Percentiles rank a stretch among this genome's conserved stretches.
These are phyloP conservation scores for Beauveria rudraprayagi DNA, from an alignment of 2,329 filamentous ascomycete species.

Conservation along the genomic window DNA sequence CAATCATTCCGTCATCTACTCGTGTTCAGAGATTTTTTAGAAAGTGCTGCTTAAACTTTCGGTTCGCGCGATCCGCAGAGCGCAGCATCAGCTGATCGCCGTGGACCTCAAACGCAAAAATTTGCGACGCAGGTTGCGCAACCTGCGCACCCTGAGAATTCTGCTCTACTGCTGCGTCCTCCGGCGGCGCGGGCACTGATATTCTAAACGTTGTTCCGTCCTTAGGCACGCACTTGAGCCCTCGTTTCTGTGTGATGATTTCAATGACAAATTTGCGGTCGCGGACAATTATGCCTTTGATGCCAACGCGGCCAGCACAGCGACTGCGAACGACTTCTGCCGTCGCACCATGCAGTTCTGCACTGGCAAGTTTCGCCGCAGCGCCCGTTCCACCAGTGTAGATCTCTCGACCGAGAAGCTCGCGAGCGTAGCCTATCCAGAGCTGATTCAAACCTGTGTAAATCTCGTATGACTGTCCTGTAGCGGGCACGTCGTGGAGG, in stretches of 20 bases:
- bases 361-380: conserved; percentile 70
- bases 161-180: conserved; percentile 13
- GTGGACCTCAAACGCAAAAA: conserved; percentile 72
- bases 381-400: conserved; percentile 48
- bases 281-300: conserved; percentile 78
- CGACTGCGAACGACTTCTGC: conserved; percentile 75
- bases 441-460: conserved; percentile 71
- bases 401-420: conserved; percentile 61
- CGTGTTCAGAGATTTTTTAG: conserved; percentile 56
- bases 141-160: conserved; percentile 14
- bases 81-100: conserved; percentile 81
- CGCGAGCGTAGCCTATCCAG: conserved; percentile 80
- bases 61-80: conserved; percentile 76
- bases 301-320: conserved; percentile 74
- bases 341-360: conserved; percentile 84
- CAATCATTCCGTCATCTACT: neutral
- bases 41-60: conserved; percentile 85
- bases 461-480: conserved; percentile 55
- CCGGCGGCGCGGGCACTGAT: conserved; percentile 45
- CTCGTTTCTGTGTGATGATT: conserved; percentile 64
- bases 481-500: conserved; percentile 65
- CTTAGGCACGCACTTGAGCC: conserved; percentile 76
- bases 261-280: conserved; percentile 85
- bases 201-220: conserved; percentile 82
- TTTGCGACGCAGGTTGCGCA: conserved; percentile 16